These are phyloP conservation scores for Colletotrichum sp. DNA, from an alignment of 2,329 filamentous ascomycete genomes.

Conservation along the genomic window DNA sequence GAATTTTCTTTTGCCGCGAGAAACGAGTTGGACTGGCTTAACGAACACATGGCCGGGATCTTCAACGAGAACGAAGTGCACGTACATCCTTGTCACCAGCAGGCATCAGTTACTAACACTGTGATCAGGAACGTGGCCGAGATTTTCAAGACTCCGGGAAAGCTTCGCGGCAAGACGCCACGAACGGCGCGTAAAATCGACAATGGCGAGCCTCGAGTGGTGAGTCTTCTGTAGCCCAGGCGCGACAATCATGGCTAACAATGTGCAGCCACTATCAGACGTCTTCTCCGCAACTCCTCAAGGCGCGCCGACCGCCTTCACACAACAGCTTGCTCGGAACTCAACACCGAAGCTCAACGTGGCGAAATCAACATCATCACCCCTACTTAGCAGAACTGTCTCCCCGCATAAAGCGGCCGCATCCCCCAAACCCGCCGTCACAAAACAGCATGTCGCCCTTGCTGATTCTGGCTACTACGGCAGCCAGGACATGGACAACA, in stretches of 20 bases:
- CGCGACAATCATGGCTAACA: conserved; percentile 28
- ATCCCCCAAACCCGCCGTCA: conserved; percentile 33
- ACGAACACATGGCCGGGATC: conserved; percentile 97
- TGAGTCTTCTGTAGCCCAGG: conserved; percentile 45
- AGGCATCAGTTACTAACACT: background rate
- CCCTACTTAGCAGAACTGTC: conserved; percentile 36
- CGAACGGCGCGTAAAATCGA: conserved; percentile 70
- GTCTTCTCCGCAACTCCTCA: conserved; percentile 62
- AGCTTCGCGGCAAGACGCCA: conserved; percentile 81
- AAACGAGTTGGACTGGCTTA: conserved; percentile 97
- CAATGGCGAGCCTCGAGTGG: conserved; percentile 64
- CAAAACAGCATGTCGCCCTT: conserved; percentile 38
- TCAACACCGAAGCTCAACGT: conserved; percentile 65
- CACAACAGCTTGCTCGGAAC: conserved; percentile 51
- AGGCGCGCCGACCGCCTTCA: conserved; percentile 58
- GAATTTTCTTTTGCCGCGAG: conserved; percentile 92
- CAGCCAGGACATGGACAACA: conserved; percentile 49
- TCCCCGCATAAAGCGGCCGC: conserved; percentile 36
- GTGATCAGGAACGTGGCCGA: conserved; percentile 80
- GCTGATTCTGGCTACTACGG: conserved; percentile 77
- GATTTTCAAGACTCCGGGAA: conserved; percentile 93
- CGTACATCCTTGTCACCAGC: conserved; percentile 38
- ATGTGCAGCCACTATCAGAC: conserved; percentile 60
- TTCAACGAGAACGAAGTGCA: conserved; percentile 89
- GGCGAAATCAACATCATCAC: conserved; percentile 46